Conservation (phyloP, 2,329 filamentous ascomycete genomes). For the Ascochyta lentis region DNA sequence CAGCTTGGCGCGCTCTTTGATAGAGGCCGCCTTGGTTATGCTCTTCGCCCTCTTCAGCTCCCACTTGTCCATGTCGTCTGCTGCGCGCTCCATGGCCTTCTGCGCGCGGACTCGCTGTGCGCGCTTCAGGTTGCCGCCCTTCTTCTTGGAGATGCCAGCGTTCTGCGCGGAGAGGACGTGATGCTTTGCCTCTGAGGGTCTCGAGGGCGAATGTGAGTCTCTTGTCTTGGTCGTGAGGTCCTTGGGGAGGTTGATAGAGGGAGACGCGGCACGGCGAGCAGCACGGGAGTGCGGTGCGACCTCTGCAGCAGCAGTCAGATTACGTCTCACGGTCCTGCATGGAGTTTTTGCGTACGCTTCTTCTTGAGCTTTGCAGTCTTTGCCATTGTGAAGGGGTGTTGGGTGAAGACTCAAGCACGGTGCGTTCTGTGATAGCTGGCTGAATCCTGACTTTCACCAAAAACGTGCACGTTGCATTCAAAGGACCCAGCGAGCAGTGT, state of each 20-base stretch:
- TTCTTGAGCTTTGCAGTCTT: constrained; percentile 58
- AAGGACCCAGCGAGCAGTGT: background rate
- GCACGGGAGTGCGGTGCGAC: constrained; percentile 75
- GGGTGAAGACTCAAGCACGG: background rate
- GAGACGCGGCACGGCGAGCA: constrained; percentile 74
- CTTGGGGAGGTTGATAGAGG: constrained; percentile 72
- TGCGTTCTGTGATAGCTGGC: background rate
- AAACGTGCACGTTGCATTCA: background rate
- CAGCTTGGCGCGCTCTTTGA: constrained; percentile 56
- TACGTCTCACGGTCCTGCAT: background rate
- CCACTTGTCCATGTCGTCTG: constrained; percentile 60
- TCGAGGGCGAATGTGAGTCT: constrained; percentile 14
- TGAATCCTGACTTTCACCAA: background rate
- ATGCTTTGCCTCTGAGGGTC: constrained; percentile 37
- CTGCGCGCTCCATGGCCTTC: constrained; percentile 60
- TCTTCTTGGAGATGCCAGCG: constrained; percentile 74
- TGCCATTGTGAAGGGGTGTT: constrained; percentile 44
- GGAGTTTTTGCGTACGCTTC: constrained; percentile 40
- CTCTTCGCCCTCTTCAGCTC: constrained; percentile 64
- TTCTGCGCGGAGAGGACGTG: constrained; percentile 73
- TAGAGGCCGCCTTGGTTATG: constrained; percentile 54
- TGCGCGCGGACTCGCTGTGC: constrained; percentile 59
- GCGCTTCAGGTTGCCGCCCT: constrained; percentile 54
- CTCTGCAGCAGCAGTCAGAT: constrained; percentile 51
- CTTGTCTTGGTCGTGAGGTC: constrained; percentile 45